Conservation (phyloP, 1,284 basidiomycete genomes). For the Hemileccinum hortonii region DNA sequence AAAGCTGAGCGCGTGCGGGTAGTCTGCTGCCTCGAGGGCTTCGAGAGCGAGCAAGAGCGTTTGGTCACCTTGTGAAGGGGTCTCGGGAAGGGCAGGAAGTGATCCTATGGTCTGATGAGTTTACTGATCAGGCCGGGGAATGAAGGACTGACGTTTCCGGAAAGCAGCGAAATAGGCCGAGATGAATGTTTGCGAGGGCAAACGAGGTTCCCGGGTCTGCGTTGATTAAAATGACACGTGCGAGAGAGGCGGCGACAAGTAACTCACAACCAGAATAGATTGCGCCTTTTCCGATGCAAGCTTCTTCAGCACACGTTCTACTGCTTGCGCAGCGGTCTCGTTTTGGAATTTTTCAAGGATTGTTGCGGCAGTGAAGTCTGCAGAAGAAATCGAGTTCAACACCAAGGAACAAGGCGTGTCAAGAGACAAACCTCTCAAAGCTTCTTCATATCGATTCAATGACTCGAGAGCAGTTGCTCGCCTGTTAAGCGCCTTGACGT, state of each 20-base stretch:
- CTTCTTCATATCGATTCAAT: constrained; percentile 72
- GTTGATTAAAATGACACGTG: background rate
- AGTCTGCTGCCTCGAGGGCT: constrained; percentile 87
- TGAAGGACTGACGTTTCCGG: constrained; percentile 66
- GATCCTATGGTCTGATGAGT: constrained; percentile 47
- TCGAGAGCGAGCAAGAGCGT: constrained; percentile 81
- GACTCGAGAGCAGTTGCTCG: constrained; percentile 85
- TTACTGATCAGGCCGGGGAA: constrained; percentile 1
- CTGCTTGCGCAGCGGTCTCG: constrained; percentile 72
- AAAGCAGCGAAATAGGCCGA: constrained; percentile 97
- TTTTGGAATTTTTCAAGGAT: constrained; percentile 95
- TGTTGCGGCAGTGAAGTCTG: constrained; percentile 94
- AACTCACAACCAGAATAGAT: constrained; percentile 62
- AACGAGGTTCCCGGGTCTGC: constrained; percentile 75
- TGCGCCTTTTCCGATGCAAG: constrained; percentile 73
- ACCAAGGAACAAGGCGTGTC: background rate
- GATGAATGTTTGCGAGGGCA: constrained; percentile 93
- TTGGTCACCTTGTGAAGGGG: constrained; percentile 76
- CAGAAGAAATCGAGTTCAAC: background rate
- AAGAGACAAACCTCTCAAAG: constrained; percentile 67
- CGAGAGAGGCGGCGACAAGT: background rate
- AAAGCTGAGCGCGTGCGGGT: constrained; percentile 77
- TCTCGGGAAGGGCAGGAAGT: constrained; percentile 74
- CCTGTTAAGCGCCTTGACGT: constrained; percentile 95
- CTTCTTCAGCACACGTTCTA: constrained; percentile 92